These are phyloP conservation scores for Parafenestella ontariensis DNA, from an alignment of 2,329 filamentous ascomycete genomes.

Conservation along the genomic window DNA sequence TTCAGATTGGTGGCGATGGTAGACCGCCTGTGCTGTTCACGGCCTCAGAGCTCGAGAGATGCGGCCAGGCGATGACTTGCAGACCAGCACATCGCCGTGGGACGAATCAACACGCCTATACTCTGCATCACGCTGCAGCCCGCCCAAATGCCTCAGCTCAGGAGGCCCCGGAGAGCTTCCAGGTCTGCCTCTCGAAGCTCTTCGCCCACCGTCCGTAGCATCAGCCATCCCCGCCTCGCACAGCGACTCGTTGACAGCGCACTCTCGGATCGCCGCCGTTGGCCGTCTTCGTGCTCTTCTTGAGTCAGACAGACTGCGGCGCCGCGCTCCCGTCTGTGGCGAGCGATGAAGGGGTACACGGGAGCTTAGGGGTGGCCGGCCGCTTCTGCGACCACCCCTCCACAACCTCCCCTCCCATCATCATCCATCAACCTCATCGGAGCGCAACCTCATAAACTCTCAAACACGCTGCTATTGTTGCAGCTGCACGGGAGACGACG, in stretches of 20 bases:
- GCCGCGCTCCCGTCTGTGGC: constrained; percentile 15
- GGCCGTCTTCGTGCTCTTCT: constrained; percentile 11
- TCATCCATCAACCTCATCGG: constrained; percentile 6
- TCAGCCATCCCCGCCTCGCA: constrained; percentile 23
- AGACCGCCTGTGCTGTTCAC: constrained; percentile 19
- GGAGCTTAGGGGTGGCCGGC: constrained; percentile 12
- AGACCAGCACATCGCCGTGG: constrained; percentile 24
- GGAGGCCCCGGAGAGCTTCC: not conserved
- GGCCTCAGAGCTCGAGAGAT: constrained; percentile 1
- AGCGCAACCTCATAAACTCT: constrained; percentile 2
- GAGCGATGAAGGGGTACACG: not conserved
- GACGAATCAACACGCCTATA: constrained; percentile 19
- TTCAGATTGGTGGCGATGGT: constrained; percentile 12
- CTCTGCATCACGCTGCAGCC: constrained; percentile 18
- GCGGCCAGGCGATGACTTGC: constrained; percentile 28
- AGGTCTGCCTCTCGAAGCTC: not conserved
- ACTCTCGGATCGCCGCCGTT: constrained; percentile 14
- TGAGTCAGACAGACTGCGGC: constrained; percentile 12
- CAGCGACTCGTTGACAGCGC: constrained; percentile 25
- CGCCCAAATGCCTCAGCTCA: constrained; percentile 28
- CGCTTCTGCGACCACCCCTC: constrained; percentile 29
- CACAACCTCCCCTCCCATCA: constrained; percentile 4
- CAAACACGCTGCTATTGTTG: constrained; percentile 13
- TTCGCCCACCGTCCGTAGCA: constrained; percentile 9
- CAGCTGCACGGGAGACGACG: constrained; percentile 6